Percentiles rank a stretch among this genome's conserved stretches.
phyloP scores from a whole-genome alignment of 2,329 filamentous ascomycete species.

The Leptoxyphium fumago region DNA sequence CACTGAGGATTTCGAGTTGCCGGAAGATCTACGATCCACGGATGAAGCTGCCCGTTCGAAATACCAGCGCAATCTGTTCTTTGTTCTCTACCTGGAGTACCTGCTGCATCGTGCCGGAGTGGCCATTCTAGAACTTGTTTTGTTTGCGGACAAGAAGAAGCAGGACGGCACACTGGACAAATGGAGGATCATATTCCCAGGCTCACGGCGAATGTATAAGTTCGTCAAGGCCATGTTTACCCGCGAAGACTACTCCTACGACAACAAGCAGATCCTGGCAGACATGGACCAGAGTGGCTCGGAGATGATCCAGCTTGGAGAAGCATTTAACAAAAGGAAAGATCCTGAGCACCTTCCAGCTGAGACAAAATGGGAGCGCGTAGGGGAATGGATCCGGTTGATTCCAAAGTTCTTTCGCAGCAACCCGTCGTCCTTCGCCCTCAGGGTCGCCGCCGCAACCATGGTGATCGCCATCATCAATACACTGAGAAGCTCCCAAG shows the following conservation, averaged over 20 bases:
- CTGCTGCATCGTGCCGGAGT: constrained; percentile 44
- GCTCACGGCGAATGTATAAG: constrained; percentile 46
- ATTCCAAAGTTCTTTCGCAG: constrained; percentile 48
- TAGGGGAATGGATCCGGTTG: constrained; percentile 45
- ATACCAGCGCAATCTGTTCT: constrained; percentile 53
- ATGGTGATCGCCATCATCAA: constrained; percentile 56
- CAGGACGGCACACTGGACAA: constrained; percentile 50
- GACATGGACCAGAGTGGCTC: constrained; percentile 40
- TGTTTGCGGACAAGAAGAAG: constrained; percentile 51
- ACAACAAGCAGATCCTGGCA: constrained; percentile 40
- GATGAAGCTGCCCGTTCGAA: constrained; percentile 47
- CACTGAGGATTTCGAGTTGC: constrained; percentile 32
- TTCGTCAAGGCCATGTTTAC: constrained; percentile 44
- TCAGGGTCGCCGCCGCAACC: constrained; percentile 56
- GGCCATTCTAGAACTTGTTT: constrained; percentile 48
- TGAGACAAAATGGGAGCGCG: constrained; percentile 40
- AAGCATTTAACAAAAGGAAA: constrained; percentile 45
- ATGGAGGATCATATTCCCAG: constrained; percentile 49
- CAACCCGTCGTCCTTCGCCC: constrained; percentile 51
- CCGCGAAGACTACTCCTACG: constrained; percentile 27
- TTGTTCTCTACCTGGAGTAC: constrained; percentile 59
- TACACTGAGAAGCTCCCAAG: constrained; percentile 47
- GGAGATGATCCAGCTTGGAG: constrained; percentile 48
- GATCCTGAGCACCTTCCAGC: constrained; percentile 64
- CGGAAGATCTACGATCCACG: constrained; percentile 20